Conservation (phyloP, 768 basidiomycete genomes). For the Boletus rex-veris region DNA sequence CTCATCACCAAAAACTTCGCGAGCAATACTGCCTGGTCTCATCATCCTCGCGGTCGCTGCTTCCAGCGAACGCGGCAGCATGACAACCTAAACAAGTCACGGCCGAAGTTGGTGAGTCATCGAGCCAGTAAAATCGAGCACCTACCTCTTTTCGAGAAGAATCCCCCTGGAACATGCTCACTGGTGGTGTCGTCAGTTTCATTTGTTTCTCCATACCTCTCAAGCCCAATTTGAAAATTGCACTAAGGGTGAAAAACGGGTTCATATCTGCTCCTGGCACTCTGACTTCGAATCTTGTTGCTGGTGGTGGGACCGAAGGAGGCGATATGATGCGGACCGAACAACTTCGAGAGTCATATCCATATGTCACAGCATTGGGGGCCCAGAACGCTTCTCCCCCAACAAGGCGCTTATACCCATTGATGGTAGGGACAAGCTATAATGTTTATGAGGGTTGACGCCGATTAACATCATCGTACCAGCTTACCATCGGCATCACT, state of each 20-base stretch:
- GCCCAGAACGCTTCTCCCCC: slow-evolving; percentile 95
- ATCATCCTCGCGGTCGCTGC: slow-evolving; percentile 81
- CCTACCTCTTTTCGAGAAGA: slow-evolving; percentile 59
- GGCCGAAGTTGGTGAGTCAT: not conserved
- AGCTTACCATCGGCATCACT: slow-evolving; percentile 80
- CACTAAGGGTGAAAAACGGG: slow-evolving; percentile 83
- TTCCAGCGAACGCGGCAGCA: slow-evolving; percentile 78
- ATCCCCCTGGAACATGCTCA: slow-evolving; percentile 34
- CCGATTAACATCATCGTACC: not conserved
- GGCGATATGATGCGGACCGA: slow-evolving; percentile 91
- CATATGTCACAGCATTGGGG: slow-evolving; percentile 89
- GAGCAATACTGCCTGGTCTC: slow-evolving; percentile 70
- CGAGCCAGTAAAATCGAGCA: slow-evolving; percentile 29
- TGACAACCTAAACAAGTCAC: slow-evolving; percentile 48
- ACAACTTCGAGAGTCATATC: slow-evolving; percentile 92
- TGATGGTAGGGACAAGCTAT: slow-evolving; percentile 85
- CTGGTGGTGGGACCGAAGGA: slow-evolving; percentile 74
- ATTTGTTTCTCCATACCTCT: slow-evolving; percentile 83
- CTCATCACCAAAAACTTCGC: slow-evolving; percentile 82
- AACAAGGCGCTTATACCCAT: slow-evolving; percentile 95
- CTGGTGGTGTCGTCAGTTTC: slow-evolving; percentile 64
- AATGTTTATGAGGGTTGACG: not conserved
- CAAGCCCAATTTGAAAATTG: slow-evolving; percentile 84
- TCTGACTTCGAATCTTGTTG: slow-evolving; percentile 90
- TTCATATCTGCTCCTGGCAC: slow-evolving; percentile 98